Evolutionary conservation across 1,139 yeast genomes (phyloP), one percentile per base, ranked within the genome.

Genomic region (Kluyveromyces sp.): DNA sequence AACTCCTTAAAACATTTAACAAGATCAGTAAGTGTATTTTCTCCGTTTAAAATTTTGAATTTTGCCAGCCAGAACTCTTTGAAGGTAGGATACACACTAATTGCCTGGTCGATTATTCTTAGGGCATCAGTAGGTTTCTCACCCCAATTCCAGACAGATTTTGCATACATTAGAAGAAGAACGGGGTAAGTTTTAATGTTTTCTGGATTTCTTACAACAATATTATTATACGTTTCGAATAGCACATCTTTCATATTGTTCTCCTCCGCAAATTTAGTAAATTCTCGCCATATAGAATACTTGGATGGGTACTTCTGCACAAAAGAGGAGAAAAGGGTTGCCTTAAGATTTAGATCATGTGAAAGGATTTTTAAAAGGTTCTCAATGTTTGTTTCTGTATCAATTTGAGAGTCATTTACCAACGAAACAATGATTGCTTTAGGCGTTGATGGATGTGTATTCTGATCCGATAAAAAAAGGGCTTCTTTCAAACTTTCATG

Each of bases 1-100:
- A 34, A 21, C 34, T 38, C 15, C 6, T 29, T 30, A 15, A 15
- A 38, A n/a, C 34, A 38, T n/a, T 38, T 7, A 4, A 25, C 8
- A 21, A 38, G 29, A 27, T 29, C 34, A 15, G 29, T 8, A 21
- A 38, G 5, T 5, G 57, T 56, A 25, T 67, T 69, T 39, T 68
- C 74, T 37, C 66, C 66, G 50, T 85, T 87, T 37, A 88, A 65
- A 30, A 41, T 41, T 52, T 85, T 82, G 27, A 84, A 70, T 21
- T 81, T 74, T 0, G 94, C 94, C 41, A 82, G 66, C 88, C 90
- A 83, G 4, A 88, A 64, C 25, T 73, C 76, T 50, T 78, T 81
- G 49, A 70, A 72, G 0, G 66, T 53, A 0, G 81, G 77, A 28
- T 70, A 61, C 8, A 58, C 49, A 4, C 68, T 58, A 39, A 76